Conservation (phyloP, 2,329 filamentous ascomycete genomes). For the Exophiala viscosa region DNA sequence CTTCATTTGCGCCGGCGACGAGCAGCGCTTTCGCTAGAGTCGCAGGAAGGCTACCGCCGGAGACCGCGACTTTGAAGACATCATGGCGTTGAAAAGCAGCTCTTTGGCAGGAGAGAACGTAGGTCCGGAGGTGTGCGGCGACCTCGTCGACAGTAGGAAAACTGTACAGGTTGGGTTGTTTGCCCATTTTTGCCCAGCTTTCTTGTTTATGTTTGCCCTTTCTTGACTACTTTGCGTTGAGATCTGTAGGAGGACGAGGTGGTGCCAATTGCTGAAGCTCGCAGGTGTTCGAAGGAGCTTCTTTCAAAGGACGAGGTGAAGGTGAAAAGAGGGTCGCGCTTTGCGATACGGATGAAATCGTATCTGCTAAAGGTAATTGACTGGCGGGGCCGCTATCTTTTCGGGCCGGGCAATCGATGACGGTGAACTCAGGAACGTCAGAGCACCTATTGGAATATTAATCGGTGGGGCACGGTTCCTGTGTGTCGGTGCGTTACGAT, state of each 20-base stretch:
- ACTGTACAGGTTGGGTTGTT: constrained; percentile 66
- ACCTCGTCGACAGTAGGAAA: constrained; percentile 69
- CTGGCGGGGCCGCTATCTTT: constrained; percentile 4
- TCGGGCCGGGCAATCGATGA: constrained; percentile 8
- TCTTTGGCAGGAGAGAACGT: constrained; percentile 77
- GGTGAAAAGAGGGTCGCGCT: background rate
- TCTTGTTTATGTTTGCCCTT: background rate
- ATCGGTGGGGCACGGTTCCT: background rate
- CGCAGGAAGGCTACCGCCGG: constrained; percentile 87
- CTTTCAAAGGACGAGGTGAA: background rate
- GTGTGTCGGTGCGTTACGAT: background rate
- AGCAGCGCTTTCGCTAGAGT: constrained; percentile 83
- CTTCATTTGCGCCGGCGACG: constrained; percentile 31
- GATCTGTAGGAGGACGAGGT: background rate
- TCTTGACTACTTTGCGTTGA: background rate
- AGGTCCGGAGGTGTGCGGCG: constrained; percentile 72
- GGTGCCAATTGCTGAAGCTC: background rate
- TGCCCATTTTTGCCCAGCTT: constrained; percentile 33
- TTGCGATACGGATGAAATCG: constrained; percentile 7
- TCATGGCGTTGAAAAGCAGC: constrained; percentile 74
- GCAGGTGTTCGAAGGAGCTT: background rate
- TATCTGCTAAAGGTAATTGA: background rate
- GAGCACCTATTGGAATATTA: background rate
- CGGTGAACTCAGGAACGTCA: constrained; percentile 5
- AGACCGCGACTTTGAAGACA: constrained; percentile 86